Percentiles rank a stretch among this genome's conserved stretches.
Evolutionary conservation across 1,284 basidiomycete species (phyloP).

Genomic region (Exobasidium rhododendri): DNA sequence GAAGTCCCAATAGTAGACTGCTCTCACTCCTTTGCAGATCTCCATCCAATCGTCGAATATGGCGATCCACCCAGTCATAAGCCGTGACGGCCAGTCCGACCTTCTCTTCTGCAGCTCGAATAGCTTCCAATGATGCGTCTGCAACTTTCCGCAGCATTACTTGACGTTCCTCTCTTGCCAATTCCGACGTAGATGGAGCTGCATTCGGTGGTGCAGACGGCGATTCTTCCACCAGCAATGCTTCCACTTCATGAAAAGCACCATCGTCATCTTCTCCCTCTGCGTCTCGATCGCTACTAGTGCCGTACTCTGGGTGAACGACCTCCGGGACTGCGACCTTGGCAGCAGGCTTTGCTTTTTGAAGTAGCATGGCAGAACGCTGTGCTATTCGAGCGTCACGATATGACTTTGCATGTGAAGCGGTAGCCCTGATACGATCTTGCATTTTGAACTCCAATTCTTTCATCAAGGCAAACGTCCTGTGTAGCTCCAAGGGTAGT

Average conservation of each 20-base stretch:
- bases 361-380: neutral
- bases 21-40: slow-evolving; percentile 51
- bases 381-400: slow-evolving; percentile 23
- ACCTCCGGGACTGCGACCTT: neutral
- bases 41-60: slow-evolving; percentile 59
- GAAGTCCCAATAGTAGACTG: slow-evolving; percentile 40
- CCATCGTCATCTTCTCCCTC: slow-evolving; percentile 5
- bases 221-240: neutral
- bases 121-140: slow-evolving; percentile 24
- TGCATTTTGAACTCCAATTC: slow-evolving; percentile 73
- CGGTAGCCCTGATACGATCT: neutral
- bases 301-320: neutral
- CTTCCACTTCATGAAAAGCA: slow-evolving; percentile 2
- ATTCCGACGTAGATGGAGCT: neutral
- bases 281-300: slow-evolving; percentile 1
- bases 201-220: neutral
- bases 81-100: slow-evolving; percentile 59
- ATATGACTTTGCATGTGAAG: slow-evolving; percentile 13
- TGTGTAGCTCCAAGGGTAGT: slow-evolving; percentile 75
- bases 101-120: slow-evolving; percentile 58
- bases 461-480: slow-evolving; percentile 72
- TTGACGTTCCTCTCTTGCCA: neutral
- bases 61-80: slow-evolving; percentile 60
- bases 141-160: slow-evolving; percentile 22
- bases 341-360: neutral